Conservation (phyloP, 129 eudicot genomes). For the Helichrysum umbraculigerum region DNA sequence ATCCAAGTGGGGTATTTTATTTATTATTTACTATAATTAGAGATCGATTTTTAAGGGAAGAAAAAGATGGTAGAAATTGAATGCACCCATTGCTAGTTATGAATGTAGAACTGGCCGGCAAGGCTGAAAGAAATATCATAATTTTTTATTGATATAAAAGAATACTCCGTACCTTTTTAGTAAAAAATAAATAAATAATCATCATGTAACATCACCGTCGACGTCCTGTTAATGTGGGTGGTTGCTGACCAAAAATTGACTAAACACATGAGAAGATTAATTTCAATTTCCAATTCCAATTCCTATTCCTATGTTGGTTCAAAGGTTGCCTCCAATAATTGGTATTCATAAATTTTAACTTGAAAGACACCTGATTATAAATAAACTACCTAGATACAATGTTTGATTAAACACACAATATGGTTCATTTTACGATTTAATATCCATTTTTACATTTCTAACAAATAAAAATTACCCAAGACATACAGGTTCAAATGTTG, state of each 20-base stretch:
- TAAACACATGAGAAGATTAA: not conserved
- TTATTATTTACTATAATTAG: not conserved
- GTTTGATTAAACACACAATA: not conserved
- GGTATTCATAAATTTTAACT: too few relatives aligned
- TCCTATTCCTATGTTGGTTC: not conserved
- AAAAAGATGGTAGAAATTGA: not conserved
- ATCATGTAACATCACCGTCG: not conserved
- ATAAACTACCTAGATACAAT: not conserved
- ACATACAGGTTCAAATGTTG: not conserved
- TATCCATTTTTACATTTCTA: not conserved
- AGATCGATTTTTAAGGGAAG: not conserved
- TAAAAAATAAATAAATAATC: not conserved
- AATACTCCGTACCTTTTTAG: not conserved
- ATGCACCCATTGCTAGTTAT: slow-evolving; percentile 1
- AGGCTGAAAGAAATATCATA: not conserved
- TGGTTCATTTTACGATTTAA: not conserved
- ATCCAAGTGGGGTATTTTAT: not conserved
- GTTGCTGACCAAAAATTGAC: slow-evolving; percentile 11
- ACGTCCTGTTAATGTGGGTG: not conserved
- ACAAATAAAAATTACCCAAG: not conserved
- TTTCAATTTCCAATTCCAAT: not conserved
- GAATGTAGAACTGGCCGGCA: not conserved
- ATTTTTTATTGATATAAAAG: not conserved
- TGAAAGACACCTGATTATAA: not conserved
- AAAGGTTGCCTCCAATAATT: too few relatives aligned